A percentile compares a stretch with the other conserved stretches of the same genome.
Conservation (phyloP, 495 filamentous ascomycete genomes). For the Annulohypoxylon moriforme region DNA sequence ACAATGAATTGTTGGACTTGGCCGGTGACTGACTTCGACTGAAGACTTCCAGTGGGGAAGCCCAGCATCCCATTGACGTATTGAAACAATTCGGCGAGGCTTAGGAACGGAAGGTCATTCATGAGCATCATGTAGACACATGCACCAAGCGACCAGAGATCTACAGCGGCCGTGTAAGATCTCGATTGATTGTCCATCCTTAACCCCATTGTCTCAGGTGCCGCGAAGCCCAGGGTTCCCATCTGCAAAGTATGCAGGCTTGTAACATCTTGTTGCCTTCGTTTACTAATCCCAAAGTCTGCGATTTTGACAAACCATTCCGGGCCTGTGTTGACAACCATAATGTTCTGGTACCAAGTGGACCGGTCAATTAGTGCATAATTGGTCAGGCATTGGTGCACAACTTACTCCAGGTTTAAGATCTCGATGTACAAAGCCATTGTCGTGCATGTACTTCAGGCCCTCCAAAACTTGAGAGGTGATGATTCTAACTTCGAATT, state of each 20-base stretch:
- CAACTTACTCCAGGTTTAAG: slow-evolving; percentile 54
- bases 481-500: slow-evolving; percentile 53
- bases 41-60: background rate
- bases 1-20: background rate
- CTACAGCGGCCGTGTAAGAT: background rate
- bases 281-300: background rate
- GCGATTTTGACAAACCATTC: background rate
- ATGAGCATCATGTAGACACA: background rate
- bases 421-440: slow-evolving; percentile 62
- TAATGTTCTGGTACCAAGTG: background rate
- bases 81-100: background rate
- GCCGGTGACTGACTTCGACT: background rate
- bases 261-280: background rate
- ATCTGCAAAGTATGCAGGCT: background rate
- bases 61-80: background rate
- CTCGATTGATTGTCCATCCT: background rate
- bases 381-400: background rate
- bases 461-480: slow-evolving; percentile 58
- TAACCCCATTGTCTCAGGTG: background rate
- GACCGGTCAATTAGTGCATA: background rate
- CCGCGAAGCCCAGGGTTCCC: background rate
- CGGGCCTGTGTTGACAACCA: background rate
- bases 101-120: background rate
- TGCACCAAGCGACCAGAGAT: background rate
- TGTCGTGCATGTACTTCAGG: slow-evolving; percentile 59